Percentiles rank a stretch among this genome's conserved stretches.
Conservation (phyloP, 2,329 filamentous ascomycete genomes). For the Teratosphaeria epicoccoides region DNA sequence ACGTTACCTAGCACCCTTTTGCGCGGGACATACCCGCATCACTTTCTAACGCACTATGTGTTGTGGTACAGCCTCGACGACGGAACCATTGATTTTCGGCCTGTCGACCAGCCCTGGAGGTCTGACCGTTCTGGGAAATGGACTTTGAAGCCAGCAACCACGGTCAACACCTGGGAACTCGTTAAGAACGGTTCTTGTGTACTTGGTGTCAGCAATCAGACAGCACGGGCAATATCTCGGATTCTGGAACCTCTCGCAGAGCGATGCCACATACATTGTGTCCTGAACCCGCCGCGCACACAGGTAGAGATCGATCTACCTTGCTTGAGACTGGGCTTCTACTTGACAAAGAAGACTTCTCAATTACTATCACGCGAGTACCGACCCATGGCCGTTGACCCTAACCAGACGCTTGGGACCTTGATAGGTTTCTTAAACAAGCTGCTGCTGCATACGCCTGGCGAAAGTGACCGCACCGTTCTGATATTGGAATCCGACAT, state of each 20-base stretch:
- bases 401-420: conserved; percentile 48
- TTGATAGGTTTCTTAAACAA: conserved; percentile 51
- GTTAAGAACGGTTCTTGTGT: conserved; percentile 32
- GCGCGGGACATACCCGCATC: conserved; percentile 39
- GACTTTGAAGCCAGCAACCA: conserved; percentile 5
- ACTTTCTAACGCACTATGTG: conserved; percentile 42
- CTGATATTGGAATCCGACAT: conserved; percentile 35
- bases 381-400: conserved; percentile 27
- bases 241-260: conserved; percentile 30
- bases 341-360: conserved; percentile 3
- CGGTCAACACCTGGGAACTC: not conserved
- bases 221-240: conserved; percentile 40
- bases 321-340: conserved; percentile 14
- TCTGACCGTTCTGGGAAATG: conserved; percentile 2
- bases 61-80: conserved; percentile 49
- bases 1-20: conserved; percentile 24
- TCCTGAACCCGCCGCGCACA: not conserved
- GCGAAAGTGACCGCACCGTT: conserved; percentile 36
- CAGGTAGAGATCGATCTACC: conserved; percentile 14
- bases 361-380: conserved; percentile 14
- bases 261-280: conserved; percentile 6
- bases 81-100: conserved; percentile 42
- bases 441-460: conserved; percentile 36
- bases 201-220: conserved; percentile 6
- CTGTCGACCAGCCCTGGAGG: conserved; percentile 13